These are phyloP conservation scores for Ochromonas danica DNA, from an alignment of 108 stramenopile genomes.

Conservation along the genomic window DNA sequence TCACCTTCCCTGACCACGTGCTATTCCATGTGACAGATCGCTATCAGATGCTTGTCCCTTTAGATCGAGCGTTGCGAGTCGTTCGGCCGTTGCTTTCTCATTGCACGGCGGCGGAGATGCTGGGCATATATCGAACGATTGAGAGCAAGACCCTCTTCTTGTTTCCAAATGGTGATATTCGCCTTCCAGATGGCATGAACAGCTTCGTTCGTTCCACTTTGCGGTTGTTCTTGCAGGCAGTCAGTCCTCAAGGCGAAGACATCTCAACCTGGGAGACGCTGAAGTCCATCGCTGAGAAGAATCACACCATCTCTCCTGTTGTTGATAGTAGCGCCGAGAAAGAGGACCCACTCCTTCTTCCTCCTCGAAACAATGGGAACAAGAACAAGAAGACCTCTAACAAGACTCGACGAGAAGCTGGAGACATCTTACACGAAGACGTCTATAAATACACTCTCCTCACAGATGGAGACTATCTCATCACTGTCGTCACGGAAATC, in stretches of 20 bases:
- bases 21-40: constrained; percentile 3
- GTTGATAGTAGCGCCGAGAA: neutral
- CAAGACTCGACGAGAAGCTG: no score
- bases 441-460: neutral
- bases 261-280: constrained; percentile 37
- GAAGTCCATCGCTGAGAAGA: neutral
- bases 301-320: neutral
- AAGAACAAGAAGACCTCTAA: no score
- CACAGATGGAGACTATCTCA: neutral
- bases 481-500: neutral
- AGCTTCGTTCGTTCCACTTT: constrained; percentile 28
- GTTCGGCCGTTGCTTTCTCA: constrained; percentile 40
- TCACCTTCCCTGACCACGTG: neutral
- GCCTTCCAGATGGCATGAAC: constrained; percentile 38
- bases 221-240: constrained; percentile 48
- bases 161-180: constrained; percentile 41
- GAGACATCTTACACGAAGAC: neutral
- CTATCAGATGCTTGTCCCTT: constrained; percentile 41
- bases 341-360: no score
- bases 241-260: constrained; percentile 27
- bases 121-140: constrained; percentile 43
- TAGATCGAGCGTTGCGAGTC: constrained; percentile 44
- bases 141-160: constrained; percentile 42
- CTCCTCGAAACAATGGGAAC: no score
- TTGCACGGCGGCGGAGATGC: constrained; percentile 33